Conservation (phyloP, 371 early-diverging fungal species). For the Mucor sp. region DNA sequence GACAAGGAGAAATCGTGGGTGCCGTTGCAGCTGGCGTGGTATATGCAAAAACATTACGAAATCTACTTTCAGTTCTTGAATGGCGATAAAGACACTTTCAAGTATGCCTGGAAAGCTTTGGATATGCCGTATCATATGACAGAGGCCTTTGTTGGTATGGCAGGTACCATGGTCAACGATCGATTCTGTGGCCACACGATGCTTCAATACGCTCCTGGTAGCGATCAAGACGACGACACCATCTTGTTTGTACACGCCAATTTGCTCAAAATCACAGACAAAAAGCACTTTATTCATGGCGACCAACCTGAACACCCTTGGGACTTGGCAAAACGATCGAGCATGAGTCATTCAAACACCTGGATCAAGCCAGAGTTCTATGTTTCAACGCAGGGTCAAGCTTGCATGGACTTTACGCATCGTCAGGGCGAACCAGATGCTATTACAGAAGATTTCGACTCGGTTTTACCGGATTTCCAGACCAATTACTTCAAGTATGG, state of each 20-base stretch:
- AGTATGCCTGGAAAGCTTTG: conserved; percentile 50
- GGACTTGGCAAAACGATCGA: conserved; percentile 39
- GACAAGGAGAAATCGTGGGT: conserved; percentile 41
- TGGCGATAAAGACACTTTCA: conserved; percentile 52
- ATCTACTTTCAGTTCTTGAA: conserved; percentile 49
- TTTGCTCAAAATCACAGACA: conserved; percentile 42
- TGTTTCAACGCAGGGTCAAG: conserved; percentile 27
- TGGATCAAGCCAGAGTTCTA: conserved; percentile 41
- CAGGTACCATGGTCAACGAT: conserved; percentile 28
- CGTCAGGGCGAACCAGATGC: conserved; percentile 36
- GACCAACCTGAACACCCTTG: conserved; percentile 33
- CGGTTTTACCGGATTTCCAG: conserved; percentile 29
- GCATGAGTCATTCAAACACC: conserved; percentile 20
- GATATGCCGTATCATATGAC: conserved; percentile 38
- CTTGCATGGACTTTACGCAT: conserved; percentile 48
- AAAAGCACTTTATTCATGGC: conserved; percentile 25
- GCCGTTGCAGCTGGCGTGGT: conserved; percentile 47
- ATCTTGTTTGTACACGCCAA: conserved; percentile 49
- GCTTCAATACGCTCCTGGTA: conserved; percentile 37
- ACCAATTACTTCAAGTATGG: conserved; percentile 38
- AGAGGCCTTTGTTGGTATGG: conserved; percentile 46
- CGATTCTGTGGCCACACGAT: conserved; percentile 51
- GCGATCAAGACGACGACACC: conserved; percentile 5
- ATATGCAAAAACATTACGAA: conserved; percentile 42
- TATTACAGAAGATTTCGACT: conserved; percentile 31